phyloP scores from a whole-genome alignment of 139 green algal species.

The Ettlia oleoabundans region DNA sequence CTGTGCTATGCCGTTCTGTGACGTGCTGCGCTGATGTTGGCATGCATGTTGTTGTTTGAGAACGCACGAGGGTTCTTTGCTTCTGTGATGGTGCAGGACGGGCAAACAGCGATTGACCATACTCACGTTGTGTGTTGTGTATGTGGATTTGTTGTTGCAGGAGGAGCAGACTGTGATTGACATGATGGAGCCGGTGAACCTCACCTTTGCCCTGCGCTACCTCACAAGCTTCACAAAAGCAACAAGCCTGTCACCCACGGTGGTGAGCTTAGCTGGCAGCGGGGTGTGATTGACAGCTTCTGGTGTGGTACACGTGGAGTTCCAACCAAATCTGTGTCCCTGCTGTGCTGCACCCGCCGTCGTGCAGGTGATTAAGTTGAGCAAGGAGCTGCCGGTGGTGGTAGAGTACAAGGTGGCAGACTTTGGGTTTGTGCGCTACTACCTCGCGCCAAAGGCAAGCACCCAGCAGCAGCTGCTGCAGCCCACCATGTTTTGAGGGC shows the following conservation, averaged over 20 bases:
- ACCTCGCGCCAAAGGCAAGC: constrained; percentile 84
- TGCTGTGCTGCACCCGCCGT: not conserved
- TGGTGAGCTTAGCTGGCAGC: too few relatives aligned
- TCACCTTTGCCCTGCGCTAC: constrained; percentile 97
- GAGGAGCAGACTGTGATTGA: constrained; percentile 88
- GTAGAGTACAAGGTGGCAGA: constrained; percentile 92
- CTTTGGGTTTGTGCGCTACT: constrained; percentile 80
- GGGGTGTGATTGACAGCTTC: too few relatives aligned
- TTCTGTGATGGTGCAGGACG: too few relatives aligned
- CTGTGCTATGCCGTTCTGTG: too few relatives aligned
- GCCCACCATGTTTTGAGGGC: too few relatives aligned
- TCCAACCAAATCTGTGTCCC: too few relatives aligned
- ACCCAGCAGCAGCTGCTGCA: constrained; percentile 53
- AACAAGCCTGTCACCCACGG: constrained; percentile 57
- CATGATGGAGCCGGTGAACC: constrained; percentile 88
- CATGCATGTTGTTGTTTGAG: too few relatives aligned
- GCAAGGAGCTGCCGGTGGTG: constrained; percentile 90
- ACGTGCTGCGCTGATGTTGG: too few relatives aligned
- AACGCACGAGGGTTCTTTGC: too few relatives aligned
- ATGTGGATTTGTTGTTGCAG: constrained; percentile 33
- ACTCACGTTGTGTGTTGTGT: not conserved
- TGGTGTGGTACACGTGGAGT: too few relatives aligned
- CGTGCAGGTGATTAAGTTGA: constrained; percentile 56
- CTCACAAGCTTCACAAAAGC: constrained; percentile 96
- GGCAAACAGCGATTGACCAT: too few relatives aligned